Evolutionary conservation across 257 asterid genomes (phyloP), one percentile per base, ranked within the genome.

Genomic region (Nicotiana noctiflora): DNA sequence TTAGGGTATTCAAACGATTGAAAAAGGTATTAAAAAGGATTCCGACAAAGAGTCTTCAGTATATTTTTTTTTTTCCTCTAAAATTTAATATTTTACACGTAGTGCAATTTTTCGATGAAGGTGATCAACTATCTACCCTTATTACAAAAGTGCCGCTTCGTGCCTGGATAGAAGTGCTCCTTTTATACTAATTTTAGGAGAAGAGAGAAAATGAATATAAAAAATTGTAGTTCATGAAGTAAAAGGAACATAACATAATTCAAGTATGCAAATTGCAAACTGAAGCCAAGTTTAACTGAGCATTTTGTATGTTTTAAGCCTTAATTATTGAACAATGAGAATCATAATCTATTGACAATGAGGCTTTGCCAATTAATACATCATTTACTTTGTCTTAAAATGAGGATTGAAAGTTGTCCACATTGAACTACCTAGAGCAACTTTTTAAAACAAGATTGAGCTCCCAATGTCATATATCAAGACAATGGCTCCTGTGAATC

Each of bases 401-500:
- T 55, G 27, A 27, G 64, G 44, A 56, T 49, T 76, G 67, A 68
- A 76, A 34, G 27, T 75, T 52, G 32, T 46, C 32, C 55, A 51
- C 66, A 29, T 76, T 21, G 52, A 37, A 76, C 65, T 74, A 72
- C 37, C 51, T 61, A 80, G 62, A 66, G 40, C 29, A 56, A 64
- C 32, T 64, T 29, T 34, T 57, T 11, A 12, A 40, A 29, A 29
- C 62, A 11, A 32, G 23, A 29, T 52, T 51, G 79, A 17, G 8
- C 37, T 65, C 18, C 51, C 53, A 61, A 62, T 5, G 17, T 21
- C 75, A 72, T 76, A 53, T 78, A 44, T 88, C 84, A 88, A 77
- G 91, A 86, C 81, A 88, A 57, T 40, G 91, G 91, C 86, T 88
- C 90, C 64, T 88, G 88, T 12, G 90, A 86, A 83, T 88, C 91